Percentiles rank a stretch among this genome's conserved stretches.
Evolutionary conservation across 768 basidiomycete genomes (phyloP).

Genomic region (Stropharia rugosoannulata): DNA sequence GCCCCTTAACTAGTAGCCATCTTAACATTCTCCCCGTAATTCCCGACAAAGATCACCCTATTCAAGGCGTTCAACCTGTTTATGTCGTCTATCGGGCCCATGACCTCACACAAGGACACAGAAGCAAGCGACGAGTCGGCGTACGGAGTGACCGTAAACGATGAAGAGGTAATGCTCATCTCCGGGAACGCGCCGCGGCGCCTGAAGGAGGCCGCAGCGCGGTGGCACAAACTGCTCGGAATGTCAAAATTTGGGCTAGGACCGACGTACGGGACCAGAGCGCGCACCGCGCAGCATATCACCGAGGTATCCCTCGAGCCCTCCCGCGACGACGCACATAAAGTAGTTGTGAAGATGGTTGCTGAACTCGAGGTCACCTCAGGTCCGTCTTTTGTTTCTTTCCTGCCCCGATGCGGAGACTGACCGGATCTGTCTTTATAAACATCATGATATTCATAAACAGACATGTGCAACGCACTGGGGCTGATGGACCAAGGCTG

Average conservation of each 20-base stretch:
- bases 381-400: slow-evolving; percentile 8
- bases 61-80: background rate
- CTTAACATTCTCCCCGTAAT: too few relatives aligned
- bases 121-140: background rate
- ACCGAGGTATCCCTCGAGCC: slow-evolving; percentile 17
- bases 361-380: slow-evolving; percentile 16
- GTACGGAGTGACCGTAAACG: background rate
- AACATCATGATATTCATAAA: background rate
- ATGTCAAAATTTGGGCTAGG: background rate
- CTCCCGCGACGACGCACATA: slow-evolving; percentile 12
- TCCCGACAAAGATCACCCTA: background rate
- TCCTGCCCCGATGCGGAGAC: background rate
- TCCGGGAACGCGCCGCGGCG: background rate
- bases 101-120: background rate
- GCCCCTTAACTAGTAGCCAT: too few relatives aligned
- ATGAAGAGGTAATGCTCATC: background rate
- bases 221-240: slow-evolving; percentile 16
- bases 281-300: slow-evolving; percentile 1
- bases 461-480: slow-evolving; percentile 20
- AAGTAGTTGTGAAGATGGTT: slow-evolving; percentile 14
- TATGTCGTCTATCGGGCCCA: background rate
- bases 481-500: slow-evolving; percentile 15
- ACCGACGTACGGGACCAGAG: slow-evolving; percentile 7
- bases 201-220: background rate
- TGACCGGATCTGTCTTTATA: background rate